A percentile compares a stretch with the other conserved stretches of the same genome.
These are phyloP conservation scores for Talaromyces sp. DNA, from an alignment of 2,329 filamentous ascomycete species.

Conservation along the genomic window DNA sequence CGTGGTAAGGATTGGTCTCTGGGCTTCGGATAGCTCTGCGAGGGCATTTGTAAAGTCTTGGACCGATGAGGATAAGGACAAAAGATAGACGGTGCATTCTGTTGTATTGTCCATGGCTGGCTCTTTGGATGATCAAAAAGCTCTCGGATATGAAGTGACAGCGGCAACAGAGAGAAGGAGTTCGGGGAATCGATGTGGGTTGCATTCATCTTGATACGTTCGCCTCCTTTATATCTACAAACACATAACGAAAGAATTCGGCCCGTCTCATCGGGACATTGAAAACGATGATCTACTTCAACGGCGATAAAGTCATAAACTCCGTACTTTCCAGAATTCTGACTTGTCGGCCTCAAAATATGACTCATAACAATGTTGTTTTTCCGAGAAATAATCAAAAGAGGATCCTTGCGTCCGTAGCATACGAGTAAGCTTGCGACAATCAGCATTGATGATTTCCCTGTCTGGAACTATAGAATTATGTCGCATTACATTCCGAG, in stretches of 20 bases:
- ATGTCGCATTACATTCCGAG: too few species aligned
- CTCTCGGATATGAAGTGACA: background rate
- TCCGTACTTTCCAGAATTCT: background rate
- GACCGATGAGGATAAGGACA: background rate
- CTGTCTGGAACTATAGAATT: background rate
- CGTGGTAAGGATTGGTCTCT: background rate
- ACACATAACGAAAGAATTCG: background rate
- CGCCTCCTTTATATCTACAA: background rate
- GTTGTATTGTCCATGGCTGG: background rate
- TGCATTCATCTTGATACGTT: background rate
- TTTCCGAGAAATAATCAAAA: too few species aligned
- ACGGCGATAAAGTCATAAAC: background rate
- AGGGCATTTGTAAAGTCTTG: slow-evolving; percentile 3
- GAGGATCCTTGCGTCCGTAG: too few species aligned
- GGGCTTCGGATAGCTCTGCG: background rate
- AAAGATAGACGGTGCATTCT: background rate
- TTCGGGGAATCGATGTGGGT: background rate
- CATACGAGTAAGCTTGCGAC: too few species aligned
- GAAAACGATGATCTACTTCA: background rate
- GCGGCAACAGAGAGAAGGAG: background rate
- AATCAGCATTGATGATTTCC: background rate
- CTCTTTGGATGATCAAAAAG: background rate
- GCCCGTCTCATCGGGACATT: background rate
- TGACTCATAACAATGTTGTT: background rate
- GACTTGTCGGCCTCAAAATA: background rate